Evolutionary conservation across 805 yeast species (phyloP).

Genomic region (Priceomyces haplophilus): DNA sequence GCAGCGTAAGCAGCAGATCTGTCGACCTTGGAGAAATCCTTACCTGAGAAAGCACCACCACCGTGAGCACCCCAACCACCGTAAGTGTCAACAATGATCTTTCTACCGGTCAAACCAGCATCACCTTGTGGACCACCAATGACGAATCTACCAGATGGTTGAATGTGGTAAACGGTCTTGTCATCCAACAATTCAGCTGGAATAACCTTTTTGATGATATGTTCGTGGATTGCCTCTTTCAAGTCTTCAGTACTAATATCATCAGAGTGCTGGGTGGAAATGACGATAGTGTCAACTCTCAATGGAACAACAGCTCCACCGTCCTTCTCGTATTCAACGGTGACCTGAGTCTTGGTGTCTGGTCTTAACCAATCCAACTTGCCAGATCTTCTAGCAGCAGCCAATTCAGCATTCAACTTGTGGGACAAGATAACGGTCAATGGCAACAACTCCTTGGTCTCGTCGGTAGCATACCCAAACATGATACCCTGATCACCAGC

Average conservation of each 20-base stretch:
- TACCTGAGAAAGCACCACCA: conserved; percentile 99
- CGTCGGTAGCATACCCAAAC: conserved; percentile 99
- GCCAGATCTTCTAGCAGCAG: conserved; percentile 96
- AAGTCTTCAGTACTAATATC: conserved; percentile 90
- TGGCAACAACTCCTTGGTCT: conserved; percentile 96
- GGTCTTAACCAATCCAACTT: conserved; percentile 96
- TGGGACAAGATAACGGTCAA: conserved; percentile 92
- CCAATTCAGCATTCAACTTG: conserved; percentile 94
- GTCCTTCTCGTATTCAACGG: conserved; percentile 91
- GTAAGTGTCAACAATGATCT: conserved; percentile 98
- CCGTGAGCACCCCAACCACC: conserved; percentile 99
- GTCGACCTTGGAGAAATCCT: conserved; percentile 99
- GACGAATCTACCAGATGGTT: conserved; percentile 99
- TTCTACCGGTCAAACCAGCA: conserved; percentile 99
- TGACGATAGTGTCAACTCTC: conserved; percentile 96
- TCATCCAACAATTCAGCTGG: conserved; percentile 89
- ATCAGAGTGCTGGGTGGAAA: conserved; percentile 98
- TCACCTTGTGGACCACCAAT: conserved; percentile 99
- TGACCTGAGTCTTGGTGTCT: conserved; percentile 99
- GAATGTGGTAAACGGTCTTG: conserved; percentile 95
- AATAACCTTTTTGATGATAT: conserved; percentile 87
- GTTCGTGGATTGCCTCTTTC: conserved; percentile 71
- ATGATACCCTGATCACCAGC: conserved; percentile 99
- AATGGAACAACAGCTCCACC: conserved; percentile 93
- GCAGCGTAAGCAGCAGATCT: conserved; percentile 99